Percentiles rank a stretch among this genome's conserved stretches.
Evolutionary conservation across 2,329 filamentous ascomycete genomes (phyloP).

Genomic region (Ophiocordyceps robertsii): DNA sequence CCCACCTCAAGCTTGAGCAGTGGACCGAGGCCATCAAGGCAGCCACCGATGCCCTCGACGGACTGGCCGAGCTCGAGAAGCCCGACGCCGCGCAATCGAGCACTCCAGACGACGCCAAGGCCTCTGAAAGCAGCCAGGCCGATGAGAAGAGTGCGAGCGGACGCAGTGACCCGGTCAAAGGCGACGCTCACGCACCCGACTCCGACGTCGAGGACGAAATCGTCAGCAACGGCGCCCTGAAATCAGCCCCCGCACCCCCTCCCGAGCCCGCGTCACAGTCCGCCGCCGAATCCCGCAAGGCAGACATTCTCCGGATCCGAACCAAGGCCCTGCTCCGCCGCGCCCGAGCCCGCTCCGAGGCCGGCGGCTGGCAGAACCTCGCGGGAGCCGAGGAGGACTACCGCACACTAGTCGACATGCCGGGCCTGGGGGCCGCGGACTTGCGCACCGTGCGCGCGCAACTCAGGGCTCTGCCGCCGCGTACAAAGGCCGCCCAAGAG

Average conservation of each 20-base stretch:
- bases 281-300: conserved; percentile 14
- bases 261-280: conserved; percentile 3
- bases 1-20: conserved; percentile 69
- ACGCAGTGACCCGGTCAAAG: not conserved
- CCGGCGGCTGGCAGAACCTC: conserved; percentile 67
- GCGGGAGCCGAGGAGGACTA: conserved; percentile 74
- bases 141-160: conserved; percentile 17
- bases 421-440: conserved; percentile 48
- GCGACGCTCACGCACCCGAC: conserved; percentile 26
- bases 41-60: conserved; percentile 60
- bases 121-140: conserved; percentile 12
- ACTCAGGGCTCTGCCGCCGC: conserved; percentile 50
- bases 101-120: not conserved
- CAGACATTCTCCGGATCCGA: conserved; percentile 63
- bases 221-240: conserved; percentile 42
- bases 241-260: conserved; percentile 26
- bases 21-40: conserved; percentile 73
- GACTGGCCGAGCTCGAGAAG: conserved; percentile 48
- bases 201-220: conserved; percentile 42
- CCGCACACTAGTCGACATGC: conserved; percentile 44
- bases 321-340: conserved; percentile 73
- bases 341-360: conserved; percentile 56
- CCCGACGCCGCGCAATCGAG: conserved; percentile 10
- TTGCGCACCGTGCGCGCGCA: conserved; percentile 53
- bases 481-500: conserved; percentile 67